Evolutionary conservation across 192 early-diverging fungal species (phyloP).

Genomic region (Linnemannia zychae): DNA sequence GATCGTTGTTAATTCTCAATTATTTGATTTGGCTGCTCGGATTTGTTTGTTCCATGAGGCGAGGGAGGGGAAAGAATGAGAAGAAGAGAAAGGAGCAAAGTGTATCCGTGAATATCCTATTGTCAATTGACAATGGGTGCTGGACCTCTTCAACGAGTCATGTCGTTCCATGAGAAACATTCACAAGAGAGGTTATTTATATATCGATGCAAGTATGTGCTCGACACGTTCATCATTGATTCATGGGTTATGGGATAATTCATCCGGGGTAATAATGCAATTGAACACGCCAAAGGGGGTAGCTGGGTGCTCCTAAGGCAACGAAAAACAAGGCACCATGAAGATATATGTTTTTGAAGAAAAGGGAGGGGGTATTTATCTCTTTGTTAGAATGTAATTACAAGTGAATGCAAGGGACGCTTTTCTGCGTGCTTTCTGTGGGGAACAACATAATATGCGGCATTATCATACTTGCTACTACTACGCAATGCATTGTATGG

Average conservation of each 20-base stretch:
- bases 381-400: neutral
- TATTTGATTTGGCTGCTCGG: neutral
- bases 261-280: too few relatives aligned
- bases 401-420: neutral
- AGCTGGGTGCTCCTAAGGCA: too few relatives aligned
- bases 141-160: neutral
- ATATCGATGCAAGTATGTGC: neutral
- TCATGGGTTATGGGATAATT: too few relatives aligned
- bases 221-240: neutral
- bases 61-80: neutral
- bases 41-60: neutral
- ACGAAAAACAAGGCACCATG: too few relatives aligned
- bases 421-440: too few relatives aligned
- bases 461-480: neutral
- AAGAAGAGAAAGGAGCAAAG: neutral
- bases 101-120: neutral
- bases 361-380: neutral
- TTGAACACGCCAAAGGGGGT: too few relatives aligned
- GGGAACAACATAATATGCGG: neutral
- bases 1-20: too few relatives aligned
- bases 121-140: neutral
- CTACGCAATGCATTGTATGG: neutral
- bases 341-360: too few relatives aligned
- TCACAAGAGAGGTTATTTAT: neutral
- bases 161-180: conserved; percentile 5